Percentiles rank a stretch among this genome's conserved stretches.
Conservation (phyloP, 2,329 filamentous ascomycete genomes). For the Aspergillus sp. region DNA sequence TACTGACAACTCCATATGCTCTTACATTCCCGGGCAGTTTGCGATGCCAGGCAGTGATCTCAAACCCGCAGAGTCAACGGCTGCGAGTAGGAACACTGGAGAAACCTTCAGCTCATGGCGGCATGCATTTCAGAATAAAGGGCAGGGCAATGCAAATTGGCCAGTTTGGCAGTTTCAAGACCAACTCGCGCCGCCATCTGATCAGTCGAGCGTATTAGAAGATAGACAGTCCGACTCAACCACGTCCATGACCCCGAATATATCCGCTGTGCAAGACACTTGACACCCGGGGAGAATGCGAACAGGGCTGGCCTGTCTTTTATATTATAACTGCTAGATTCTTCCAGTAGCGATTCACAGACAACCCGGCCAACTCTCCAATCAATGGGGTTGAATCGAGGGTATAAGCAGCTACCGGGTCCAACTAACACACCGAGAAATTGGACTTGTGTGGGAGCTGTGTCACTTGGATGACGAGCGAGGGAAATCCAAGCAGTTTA, state of each 20-base stretch:
- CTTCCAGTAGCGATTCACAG: no score
- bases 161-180: neutral
- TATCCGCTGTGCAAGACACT: no score
- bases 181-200: neutral
- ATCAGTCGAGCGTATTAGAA: no score
- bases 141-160: neutral
- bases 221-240: no score
- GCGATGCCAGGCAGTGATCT: neutral
- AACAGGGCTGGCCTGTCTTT: no score
- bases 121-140: neutral
- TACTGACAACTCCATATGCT: no score
- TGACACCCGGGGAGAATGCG: no score
- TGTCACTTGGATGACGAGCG: neutral
- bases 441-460: neutral
- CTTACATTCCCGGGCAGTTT: neutral
- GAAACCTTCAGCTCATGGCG: conserved; percentile 1
- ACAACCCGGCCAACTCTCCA: no score
- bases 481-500: no score
- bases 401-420: neutral
- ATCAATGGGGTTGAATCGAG: no score
- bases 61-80: neutral
- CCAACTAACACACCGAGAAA: neutral
- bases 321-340: no score
- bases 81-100: conserved; percentile 2
- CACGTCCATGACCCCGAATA: no score